Evolutionary conservation across 2,329 filamentous ascomycete species (phyloP), one percentile per base, ranked within the genome.

Genomic region (Aureobasidium leucospermi): DNA sequence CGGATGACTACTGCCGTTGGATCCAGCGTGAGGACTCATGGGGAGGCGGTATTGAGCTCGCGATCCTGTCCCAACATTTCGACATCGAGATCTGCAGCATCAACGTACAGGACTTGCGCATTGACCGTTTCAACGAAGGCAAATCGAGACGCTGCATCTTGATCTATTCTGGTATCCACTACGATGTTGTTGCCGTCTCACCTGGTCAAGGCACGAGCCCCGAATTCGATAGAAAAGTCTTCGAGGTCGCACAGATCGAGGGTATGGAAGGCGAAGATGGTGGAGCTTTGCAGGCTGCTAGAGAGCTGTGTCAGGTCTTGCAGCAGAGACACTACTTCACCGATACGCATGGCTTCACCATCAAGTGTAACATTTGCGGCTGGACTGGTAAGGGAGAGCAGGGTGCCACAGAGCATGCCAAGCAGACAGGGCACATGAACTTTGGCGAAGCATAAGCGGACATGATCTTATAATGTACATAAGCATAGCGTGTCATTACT

Each of bases 111-210:
- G 82, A 84, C 41, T 71, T 85, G 11, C 75, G 84, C 11, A 78
- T 90, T 6, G 87, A 90, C 67, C 82, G 82, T 5, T 95, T 93
- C 74, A 95, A 95, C 64, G 89, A 94, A 69, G 84, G 85, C 1
- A 82, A 83, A 57, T 72, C 76, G 36, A 82, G 81, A 42, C 81
- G 90, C 6, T 92, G 89, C 68, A 85, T 96, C 29, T 77, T 96
- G 28, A 86, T 96, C 0, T 96, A 96, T 74, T 93, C 88, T 0
- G 91, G 91, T 2, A 94, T 96, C 53, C 92, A 96, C 71, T 96
- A 96, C 74, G 93, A 96, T 73, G 87, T 89, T 6, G 86, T 96
- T 61, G 90, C 89, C 0, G 84, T 96, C 64, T 86, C 85, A 16
- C 84, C 81, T 41, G 85, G 79, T 23, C 75, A 83, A 6, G 78